phyloP scores from a whole-genome alignment of 208 protist genomes.

The Herpetomonas tarakana region DNA sequence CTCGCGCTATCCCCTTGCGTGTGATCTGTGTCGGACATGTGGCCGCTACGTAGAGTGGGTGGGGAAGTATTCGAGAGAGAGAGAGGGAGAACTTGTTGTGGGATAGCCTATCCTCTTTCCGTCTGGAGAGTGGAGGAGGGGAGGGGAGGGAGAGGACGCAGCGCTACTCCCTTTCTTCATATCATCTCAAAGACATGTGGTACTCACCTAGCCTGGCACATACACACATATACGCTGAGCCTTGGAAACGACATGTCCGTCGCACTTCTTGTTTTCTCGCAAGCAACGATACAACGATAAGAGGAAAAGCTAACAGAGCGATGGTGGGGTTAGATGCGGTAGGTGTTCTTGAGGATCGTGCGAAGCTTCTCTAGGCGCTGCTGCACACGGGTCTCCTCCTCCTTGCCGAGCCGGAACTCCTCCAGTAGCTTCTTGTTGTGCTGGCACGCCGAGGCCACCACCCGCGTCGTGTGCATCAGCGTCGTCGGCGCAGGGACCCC shows the following conservation, averaged over 20 bases:
- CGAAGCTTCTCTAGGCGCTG: conserved; percentile 30
- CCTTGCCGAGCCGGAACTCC: conserved; percentile 13
- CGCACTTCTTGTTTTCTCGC: neutral
- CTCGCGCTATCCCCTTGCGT: neutral
- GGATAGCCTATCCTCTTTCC: too few relatives aligned
- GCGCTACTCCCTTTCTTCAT: too few relatives aligned
- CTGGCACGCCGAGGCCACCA: conserved; percentile 19
- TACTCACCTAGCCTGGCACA: too few relatives aligned
- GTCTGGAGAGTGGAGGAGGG: too few relatives aligned
- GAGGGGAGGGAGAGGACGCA: too few relatives aligned
- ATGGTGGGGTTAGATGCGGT: conserved; percentile 29
- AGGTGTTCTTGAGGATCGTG: conserved; percentile 31
- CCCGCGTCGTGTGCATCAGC: conserved; percentile 29
- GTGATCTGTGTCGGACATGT: neutral
- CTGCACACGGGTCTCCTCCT: conserved; percentile 24
- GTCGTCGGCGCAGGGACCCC: conserved; percentile 10
- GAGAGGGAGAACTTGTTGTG: too few relatives aligned
- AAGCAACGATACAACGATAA: neutral
- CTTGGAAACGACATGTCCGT: neutral
- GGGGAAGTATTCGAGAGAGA: too few relatives aligned
- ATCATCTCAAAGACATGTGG: too few relatives aligned
- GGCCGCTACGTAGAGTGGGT: too few relatives aligned
- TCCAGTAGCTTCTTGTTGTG: conserved; percentile 28
- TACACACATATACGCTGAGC: neutral
- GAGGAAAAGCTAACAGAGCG: neutral